These are phyloP conservation scores for Inga laurina DNA, from an alignment of 306 rosid genomes.

Conservation along the genomic window DNA sequence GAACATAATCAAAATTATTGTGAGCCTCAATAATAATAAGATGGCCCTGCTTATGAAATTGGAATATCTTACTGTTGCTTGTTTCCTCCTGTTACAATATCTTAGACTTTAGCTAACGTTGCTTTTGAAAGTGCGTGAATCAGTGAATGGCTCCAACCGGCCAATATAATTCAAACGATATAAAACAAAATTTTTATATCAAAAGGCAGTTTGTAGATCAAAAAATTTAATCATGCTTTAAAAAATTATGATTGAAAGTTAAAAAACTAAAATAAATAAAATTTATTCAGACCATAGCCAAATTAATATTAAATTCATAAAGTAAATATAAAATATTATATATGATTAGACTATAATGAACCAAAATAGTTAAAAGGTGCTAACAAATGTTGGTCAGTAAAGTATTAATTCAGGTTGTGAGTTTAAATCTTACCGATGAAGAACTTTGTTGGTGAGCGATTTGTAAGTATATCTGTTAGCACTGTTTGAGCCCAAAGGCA, in stretches of 20 bases:
- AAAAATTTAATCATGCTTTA: neutral
- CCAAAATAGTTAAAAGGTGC: too few species aligned
- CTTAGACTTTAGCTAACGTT: neutral
- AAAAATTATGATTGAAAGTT: neutral
- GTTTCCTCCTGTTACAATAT: neutral
- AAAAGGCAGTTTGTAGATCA: neutral
- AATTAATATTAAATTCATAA: too few species aligned
- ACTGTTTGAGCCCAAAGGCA: too few species aligned
- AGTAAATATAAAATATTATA: neutral
- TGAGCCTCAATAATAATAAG: too few species aligned
- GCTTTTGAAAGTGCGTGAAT: neutral
- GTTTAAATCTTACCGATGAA: too few species aligned
- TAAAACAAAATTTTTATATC: neutral
- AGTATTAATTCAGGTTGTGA: too few species aligned
- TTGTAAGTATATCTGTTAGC: too few species aligned
- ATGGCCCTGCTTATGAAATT: neutral
- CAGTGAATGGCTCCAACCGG: neutral
- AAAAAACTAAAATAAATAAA: neutral
- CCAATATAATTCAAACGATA: neutral
- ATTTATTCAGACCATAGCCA: neutral
- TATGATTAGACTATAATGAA: too few species aligned
- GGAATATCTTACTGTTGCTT: neutral
- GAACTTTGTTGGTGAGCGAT: too few species aligned
- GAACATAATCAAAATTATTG: neutral
- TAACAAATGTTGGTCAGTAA: too few species aligned